Evolutionary conservation across 75 land plant genomes (phyloP).

Genomic region (Sequoiadendron giganteum): DNA sequence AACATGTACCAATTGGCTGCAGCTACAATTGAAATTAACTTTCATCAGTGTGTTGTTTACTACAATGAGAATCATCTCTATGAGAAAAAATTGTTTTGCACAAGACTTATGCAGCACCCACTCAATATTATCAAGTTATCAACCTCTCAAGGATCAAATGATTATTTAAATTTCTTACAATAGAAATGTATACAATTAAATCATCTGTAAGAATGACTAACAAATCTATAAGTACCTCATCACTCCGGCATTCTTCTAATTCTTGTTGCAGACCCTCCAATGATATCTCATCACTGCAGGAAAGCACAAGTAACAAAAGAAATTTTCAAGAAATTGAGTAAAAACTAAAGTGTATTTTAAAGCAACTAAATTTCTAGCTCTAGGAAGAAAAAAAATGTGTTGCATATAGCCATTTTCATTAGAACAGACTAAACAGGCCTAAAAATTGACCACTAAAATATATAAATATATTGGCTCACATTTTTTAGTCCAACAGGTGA

Average conservation of each 20-base stretch:
- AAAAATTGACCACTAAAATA: background rate
- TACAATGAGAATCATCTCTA: background rate
- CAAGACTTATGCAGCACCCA: background rate
- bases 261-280: slow-evolving; percentile 92
- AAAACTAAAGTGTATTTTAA: background rate
- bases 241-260: slow-evolving; percentile 73
- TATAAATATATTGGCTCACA: background rate
- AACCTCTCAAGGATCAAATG: background rate
- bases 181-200: background rate
- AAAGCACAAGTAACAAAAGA: background rate
- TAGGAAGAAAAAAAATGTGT: background rate
- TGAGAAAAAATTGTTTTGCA: background rate
- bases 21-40: background rate
- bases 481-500: background rate
- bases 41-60: background rate
- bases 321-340: background rate
- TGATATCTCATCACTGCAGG: slow-evolving; percentile 76
- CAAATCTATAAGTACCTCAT: slow-evolving; percentile 37
- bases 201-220: background rate
- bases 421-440: background rate
- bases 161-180: background rate
- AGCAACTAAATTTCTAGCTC: background rate
- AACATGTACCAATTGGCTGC: background rate
- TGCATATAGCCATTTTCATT: background rate
- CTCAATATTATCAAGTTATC: background rate